Evolutionary conservation across 352 stramenopile species (phyloP).

Genomic region (Phytopythium helicoides): DNA sequence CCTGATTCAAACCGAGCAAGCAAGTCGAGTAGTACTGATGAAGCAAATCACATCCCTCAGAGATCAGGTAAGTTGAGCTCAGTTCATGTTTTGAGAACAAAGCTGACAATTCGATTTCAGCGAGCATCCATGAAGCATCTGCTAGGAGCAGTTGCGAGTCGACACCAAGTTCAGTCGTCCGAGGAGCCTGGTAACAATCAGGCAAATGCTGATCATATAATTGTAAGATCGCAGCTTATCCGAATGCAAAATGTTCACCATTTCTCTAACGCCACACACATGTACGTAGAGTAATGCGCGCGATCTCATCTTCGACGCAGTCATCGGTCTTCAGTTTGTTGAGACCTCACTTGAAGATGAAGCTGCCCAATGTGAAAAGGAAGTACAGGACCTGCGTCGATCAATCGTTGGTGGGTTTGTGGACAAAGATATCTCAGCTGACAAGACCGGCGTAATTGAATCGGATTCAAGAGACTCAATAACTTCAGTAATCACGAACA

Average conservation of each 20-base stretch:
- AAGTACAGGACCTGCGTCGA: constrained; percentile 30
- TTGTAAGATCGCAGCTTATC: constrained; percentile 12
- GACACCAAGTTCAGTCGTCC: neutral
- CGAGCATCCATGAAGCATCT: constrained; percentile 54
- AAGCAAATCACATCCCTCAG: constrained; percentile 52
- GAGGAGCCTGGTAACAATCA: constrained; percentile 21
- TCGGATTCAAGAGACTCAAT: constrained; percentile 11
- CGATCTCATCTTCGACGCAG: constrained; percentile 61
- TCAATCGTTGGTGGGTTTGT: constrained; percentile 28
- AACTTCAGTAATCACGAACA: neutral
- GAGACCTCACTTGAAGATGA: constrained; percentile 58
- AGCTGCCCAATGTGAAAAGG: constrained; percentile 31
- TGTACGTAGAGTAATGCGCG: constrained; percentile 24
- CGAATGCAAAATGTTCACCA: neutral
- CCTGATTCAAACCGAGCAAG: constrained; percentile 47
- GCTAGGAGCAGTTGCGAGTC: constrained; percentile 17
- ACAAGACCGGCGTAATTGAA: constrained; percentile 2
- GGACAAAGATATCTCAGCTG: constrained; percentile 1
- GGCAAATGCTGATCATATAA: constrained; percentile 13
- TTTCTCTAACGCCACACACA: neutral
- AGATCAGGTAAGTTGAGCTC: constrained; percentile 33
- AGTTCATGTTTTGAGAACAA: neutral
- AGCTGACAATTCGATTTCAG: constrained; percentile 7
- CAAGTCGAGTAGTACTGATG: constrained; percentile 44
- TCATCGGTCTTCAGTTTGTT: constrained; percentile 72